Base-by-base conservation (phyloP, 352 stramenopile genomes). In the Phytophthora kernoviae region DNA sequence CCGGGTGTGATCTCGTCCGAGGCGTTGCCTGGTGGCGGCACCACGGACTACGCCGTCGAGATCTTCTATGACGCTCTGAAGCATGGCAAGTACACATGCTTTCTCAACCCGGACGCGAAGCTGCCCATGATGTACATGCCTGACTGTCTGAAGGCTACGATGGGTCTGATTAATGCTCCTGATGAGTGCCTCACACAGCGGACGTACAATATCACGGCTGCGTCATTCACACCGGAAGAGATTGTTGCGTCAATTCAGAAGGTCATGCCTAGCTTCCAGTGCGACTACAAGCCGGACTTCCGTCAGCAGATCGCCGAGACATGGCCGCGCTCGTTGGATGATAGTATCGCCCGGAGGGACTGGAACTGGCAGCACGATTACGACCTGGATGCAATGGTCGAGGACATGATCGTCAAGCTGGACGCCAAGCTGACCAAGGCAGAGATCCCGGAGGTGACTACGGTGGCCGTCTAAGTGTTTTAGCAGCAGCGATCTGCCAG, bases 51-150 rank as follows among this genome's bases (percentile, higher is more conserved):
- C 74, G 91, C 91, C 18, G 90, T 98, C 22, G 90, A 97, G 70
- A 97, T 98, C 70, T 98, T 96, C 58, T 97, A 97, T 65, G 86
- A 97, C 33, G 91, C 91, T 33, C 75, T 97, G 36, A 85, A 89
- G 68, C 66, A 89, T 49, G 79, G 83, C 73, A 87, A 84, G 58
- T 98, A 97, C 79, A 94, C 80, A 53, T 97, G 87, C 53, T 98
- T 96, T 64, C 53, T 98, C 5, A 50, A 77, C 43, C 71, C 75
- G 10, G 73, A 96, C 47, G 86, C 90, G 12, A 79, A 81, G 34
- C 62, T 98, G 72, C 91, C 91, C 22, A 97, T 98, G 90, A 97
- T 98, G 87, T 97, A 98, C 88, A 98, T 98, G 91, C 88, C 87
- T 21, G 91, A 98, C 68, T 96, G 86, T 52, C 74, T 98, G 24